phyloP scores from a whole-genome alignment of 2,329 filamentous ascomycete genomes.

The Aspergillus novofumigatus region DNA sequence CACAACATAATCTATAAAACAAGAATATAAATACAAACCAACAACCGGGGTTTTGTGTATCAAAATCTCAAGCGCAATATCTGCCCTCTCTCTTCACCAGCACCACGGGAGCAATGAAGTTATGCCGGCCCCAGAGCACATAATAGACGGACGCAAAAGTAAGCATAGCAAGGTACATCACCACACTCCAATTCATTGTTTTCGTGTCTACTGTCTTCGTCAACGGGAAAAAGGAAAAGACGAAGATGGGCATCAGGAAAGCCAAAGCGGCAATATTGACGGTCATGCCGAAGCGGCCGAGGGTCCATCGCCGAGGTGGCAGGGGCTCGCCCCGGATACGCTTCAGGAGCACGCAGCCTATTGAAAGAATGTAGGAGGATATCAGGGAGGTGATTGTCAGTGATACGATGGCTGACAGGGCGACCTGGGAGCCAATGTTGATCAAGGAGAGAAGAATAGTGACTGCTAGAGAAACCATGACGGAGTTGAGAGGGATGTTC shows the following conservation, averaged over 20 bases:
- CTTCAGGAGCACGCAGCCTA: conserved; percentile 45
- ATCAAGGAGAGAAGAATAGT: conserved; percentile 47
- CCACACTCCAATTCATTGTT: conserved; percentile 48
- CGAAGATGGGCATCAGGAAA: conserved; percentile 38
- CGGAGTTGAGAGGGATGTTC: conserved; percentile 46
- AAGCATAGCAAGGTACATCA: conserved; percentile 44
- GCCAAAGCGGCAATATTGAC: conserved; percentile 40
- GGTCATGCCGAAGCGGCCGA: conserved; percentile 43
- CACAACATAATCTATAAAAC: background rate
- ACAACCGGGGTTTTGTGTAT: background rate
- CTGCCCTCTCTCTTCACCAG: conserved; percentile 28
- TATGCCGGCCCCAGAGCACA: conserved; percentile 34
- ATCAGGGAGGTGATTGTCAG: conserved; percentile 40
- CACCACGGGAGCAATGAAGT: conserved; percentile 39
- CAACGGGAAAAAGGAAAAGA: conserved; percentile 46
- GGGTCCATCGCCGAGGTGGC: conserved; percentile 42
- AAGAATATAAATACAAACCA: background rate
- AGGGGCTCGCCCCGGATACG: conserved; percentile 40
- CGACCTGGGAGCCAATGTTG: conserved; percentile 48
- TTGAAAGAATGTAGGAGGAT: conserved; percentile 44
- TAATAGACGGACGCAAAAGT: conserved; percentile 44
- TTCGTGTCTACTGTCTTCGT: conserved; percentile 26
- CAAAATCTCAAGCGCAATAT: background rate
- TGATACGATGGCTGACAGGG: conserved; percentile 43
- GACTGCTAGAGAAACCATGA: conserved; percentile 43